Evolutionary conservation across 208 protist genomes (phyloP), one percentile per base, ranked within the genome.

Genomic region (Trypanosoma conorhini): DNA sequence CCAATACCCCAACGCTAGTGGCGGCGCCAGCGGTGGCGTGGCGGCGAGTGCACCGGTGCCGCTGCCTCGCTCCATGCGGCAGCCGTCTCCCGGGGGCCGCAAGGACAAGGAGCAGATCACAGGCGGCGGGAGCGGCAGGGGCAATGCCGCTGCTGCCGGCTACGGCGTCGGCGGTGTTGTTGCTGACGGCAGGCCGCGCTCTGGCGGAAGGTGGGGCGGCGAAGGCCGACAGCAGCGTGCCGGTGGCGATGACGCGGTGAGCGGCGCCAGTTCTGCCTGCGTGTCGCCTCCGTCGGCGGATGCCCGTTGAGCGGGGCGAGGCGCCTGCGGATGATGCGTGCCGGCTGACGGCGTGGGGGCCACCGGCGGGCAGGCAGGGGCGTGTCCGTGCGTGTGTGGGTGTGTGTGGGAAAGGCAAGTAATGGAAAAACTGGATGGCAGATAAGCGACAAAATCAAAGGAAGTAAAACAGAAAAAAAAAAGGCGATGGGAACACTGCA

Each of bases 51-150:
- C 57, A 17, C 24, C 67, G 22, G 9, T 72, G n/a, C 67, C 67
- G 13, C 24, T 72, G 40, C 67, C 67, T 4, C 67, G 67, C 22
- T 72, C 67, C 13, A 64, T 72, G 67, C 67, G 67, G 26, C 22
- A 72, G 12, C 15, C 30, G 8, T 64, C 57, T 1, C 44, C 58
- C 5, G 46, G 31, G 40, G n/a, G 4, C 2, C 55, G 62, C 21
- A 70, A 50, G 40, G 65, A 70, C n/a, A 46, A 55, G 28, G 55
- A 62, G 15, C 48, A 57, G 17, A 1, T 19, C 48, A 68, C n/a
- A 50, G 51, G 64, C 9, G 60, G 73, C 12, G 33, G 48, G 31
- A 78, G 62, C 42, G 62, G 28, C 38, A 66, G 44, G 30, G 22
- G 57, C 22, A 71, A 65, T 38, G 57, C 48, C 42, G 67, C 13